These are phyloP conservation scores for Kwoniella mangroviensis DNA, from an alignment of 768 basidiomycete species.

Conservation along the genomic window DNA sequence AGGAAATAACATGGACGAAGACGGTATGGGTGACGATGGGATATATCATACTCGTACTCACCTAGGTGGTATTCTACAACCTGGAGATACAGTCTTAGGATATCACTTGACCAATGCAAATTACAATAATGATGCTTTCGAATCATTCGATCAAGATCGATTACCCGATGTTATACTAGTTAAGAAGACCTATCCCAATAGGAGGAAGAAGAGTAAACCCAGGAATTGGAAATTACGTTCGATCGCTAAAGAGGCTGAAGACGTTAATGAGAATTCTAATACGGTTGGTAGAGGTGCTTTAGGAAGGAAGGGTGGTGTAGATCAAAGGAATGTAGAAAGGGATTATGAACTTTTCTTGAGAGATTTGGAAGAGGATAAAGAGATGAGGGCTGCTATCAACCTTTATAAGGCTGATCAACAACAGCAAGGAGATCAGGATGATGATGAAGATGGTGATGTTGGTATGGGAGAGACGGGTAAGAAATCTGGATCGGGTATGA, in stretches of 20 bases:
- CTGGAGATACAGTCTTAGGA: constrained; percentile 90
- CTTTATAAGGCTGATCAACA: constrained; percentile 63
- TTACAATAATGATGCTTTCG: constrained; percentile 88
- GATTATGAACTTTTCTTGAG: constrained; percentile 96
- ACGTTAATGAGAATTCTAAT: constrained; percentile 64
- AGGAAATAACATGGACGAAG: constrained; percentile 63
- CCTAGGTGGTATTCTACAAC: constrained; percentile 88
- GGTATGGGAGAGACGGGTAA: constrained; percentile 58
- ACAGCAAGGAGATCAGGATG: constrained; percentile 16
- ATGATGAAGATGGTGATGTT: constrained; percentile 58
- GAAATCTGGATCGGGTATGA: constrained; percentile 45
- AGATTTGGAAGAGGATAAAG: constrained; percentile 92
- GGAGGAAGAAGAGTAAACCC: constrained; percentile 84
- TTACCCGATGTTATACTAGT: constrained; percentile 92
- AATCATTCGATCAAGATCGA: constrained; percentile 66
- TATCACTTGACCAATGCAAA: constrained; percentile 87
- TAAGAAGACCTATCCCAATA: constrained; percentile 92
- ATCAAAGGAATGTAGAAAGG: constrained; percentile 89
- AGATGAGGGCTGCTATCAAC: constrained; percentile 83
- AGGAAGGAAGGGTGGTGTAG: constrained; percentile 84
- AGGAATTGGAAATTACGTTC: constrained; percentile 86
- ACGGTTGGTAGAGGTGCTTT: constrained; percentile 73
- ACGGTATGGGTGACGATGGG: constrained; percentile 67
- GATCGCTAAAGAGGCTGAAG: constrained; percentile 85
- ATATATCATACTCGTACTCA: constrained; percentile 97